phyloP scores from a whole-genome alignment of 495 filamentous ascomycete genomes.

The Penicillium turbatum region DNA sequence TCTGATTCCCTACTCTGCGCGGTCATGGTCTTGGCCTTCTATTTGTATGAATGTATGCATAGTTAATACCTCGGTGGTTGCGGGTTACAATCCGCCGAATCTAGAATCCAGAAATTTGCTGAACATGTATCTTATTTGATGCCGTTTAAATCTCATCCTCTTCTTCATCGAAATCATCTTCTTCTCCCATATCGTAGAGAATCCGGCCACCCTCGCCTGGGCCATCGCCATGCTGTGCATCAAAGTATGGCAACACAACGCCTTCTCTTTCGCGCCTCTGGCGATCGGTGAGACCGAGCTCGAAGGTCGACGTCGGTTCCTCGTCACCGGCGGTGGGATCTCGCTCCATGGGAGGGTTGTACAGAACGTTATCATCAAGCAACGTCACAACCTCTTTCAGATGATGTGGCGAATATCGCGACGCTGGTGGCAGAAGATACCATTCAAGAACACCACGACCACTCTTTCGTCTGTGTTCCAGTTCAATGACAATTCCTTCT shows the following conservation, averaged over 20 bases:
- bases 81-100: conserved; percentile 34
- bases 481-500: conserved; percentile 68
- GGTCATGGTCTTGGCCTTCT: conserved; percentile 3
- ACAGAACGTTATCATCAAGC: conserved; percentile 73
- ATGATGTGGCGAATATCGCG: conserved; percentile 30
- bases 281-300: conserved; percentile 81
- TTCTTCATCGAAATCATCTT: conserved; percentile 98
- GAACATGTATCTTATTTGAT: conserved; percentile 4
- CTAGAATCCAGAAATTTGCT: conserved; percentile 13
- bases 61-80: conserved; percentile 39
- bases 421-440: conserved; percentile 61
- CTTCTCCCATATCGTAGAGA: conserved; percentile 90
- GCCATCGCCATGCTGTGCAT: conserved; percentile 77
- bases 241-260: conserved; percentile 89
- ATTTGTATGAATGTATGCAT: conserved; percentile 44
- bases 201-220: conserved; percentile 85
- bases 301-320: conserved; percentile 70
- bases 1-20: conserved; percentile 44
- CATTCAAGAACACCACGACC: conserved; percentile 73
- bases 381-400: conserved; percentile 56
- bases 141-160: conserved; percentile 82
- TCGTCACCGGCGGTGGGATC: conserved; percentile 34
- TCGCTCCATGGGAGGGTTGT: conserved; percentile 45
- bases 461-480: conserved; percentile 78
- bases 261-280: conserved; percentile 80